Base-by-base conservation (phyloP, 83 land plant species). In the Diphasiastrum complanatum region DNA sequence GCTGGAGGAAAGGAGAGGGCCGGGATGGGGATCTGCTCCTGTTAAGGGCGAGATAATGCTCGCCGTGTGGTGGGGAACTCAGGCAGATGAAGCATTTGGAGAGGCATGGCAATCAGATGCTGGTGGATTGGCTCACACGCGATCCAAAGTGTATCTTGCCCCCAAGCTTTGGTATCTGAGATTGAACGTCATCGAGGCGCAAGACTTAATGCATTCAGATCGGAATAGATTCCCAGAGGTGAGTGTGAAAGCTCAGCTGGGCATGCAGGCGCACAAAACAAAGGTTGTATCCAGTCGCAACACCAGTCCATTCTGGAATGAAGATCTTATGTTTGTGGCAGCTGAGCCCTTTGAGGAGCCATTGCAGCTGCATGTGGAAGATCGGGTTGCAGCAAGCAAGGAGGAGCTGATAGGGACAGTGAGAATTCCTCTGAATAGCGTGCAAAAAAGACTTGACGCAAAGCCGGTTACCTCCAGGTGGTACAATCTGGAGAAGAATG, bases 301-400 rank as follows among this genome's bases (percentile, higher is more conserved):
- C 65, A 73, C 66, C 36, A 58, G 71, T 12, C 77, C 90, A 23
- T 69, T 66, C 45, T 91, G 95, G 97, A 71, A 81, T 29, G 91
- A 91, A 65, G 97, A 91, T 46, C 49, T 91, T 20, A 61, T 91
- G 63, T 87, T 87, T 64, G 95, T 91, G 18, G 90, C 81, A n/a
- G 83, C 85, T 10, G 97, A 91, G 75, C 95, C 95, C 2, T 75
- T 91, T 12, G 91, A 85, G 26, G 95, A 91, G 3, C 69, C 63
- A 40, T 34, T 91, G 33, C 31, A 78, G n/a, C 58, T 91, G 19
- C 49, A 79, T 3, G 83, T 87, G 1, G 95, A 91, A 63, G 95
- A 91, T 48, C 75, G 85, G 3, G 62, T 79, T 19, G 55, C 51
- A 49, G 67, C 74, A 0, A 79, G 81, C 34, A 79, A 68, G 71